Evolutionary conservation across 352 stramenopile species (phyloP).

Genomic region (Phytophthora cryptogea): DNA sequence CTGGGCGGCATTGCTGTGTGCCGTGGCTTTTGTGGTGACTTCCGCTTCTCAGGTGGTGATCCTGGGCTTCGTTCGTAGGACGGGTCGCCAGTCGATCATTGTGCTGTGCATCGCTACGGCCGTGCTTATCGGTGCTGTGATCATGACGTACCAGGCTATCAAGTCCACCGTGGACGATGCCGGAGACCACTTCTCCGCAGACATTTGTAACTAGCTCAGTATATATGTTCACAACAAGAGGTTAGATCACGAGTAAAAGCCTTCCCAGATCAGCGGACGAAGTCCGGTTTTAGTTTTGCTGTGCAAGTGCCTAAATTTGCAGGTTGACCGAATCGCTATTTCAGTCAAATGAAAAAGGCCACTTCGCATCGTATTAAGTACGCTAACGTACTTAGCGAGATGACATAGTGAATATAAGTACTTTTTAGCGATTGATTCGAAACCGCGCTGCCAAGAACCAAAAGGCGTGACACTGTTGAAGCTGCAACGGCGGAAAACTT

Average conservation of each 20-base stretch:
- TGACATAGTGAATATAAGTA: no score
- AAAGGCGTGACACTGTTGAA: constrained; percentile 6
- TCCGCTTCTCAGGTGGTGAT: constrained; percentile 52
- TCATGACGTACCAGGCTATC: constrained; percentile 66
- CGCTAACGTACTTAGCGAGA: no score
- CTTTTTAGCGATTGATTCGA: no score
- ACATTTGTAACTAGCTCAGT: constrained; percentile 44
- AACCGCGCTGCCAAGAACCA: neutral
- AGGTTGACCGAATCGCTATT: no score
- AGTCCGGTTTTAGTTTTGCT: no score
- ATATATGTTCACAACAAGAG: neutral
- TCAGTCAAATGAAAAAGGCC: no score
- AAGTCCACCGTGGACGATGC: constrained; percentile 47
- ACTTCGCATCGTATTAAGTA: no score
- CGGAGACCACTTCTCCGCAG: constrained; percentile 37
- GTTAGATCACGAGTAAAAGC: neutral
- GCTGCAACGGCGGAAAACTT: constrained; percentile 29
- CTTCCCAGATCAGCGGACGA: neutral
- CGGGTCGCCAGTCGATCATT: constrained; percentile 61
- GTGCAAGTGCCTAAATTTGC: no score
- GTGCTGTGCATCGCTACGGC: constrained; percentile 59
- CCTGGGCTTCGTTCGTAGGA: constrained; percentile 52
- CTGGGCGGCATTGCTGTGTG: constrained; percentile 48
- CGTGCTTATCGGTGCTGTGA: constrained; percentile 41
- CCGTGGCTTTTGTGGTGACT: constrained; percentile 54